Conservation (phyloP, 805 yeast species). For the Zygoascus ofunaensis region DNA sequence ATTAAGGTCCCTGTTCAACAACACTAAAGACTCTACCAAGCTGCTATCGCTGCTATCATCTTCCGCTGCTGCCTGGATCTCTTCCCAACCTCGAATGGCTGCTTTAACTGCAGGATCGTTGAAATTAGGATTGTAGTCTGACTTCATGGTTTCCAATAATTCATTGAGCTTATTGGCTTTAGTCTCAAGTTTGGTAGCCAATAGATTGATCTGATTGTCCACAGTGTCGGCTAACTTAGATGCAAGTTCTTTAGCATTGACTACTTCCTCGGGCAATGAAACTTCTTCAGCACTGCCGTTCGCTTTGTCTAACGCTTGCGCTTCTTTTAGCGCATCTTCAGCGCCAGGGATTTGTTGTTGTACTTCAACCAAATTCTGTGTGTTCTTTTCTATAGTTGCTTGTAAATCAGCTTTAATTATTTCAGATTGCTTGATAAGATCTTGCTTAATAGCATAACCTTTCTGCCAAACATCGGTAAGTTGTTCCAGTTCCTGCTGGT, state of each 20-base stretch:
- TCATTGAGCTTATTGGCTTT: conserved; percentile 9
- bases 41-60: background rate
- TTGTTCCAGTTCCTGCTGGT: conserved; percentile 22
- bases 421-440: conserved; percentile 26
- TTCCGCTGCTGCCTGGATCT: conserved; percentile 17
- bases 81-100: conserved; percentile 42
- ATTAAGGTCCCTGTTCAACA: background rate
- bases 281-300: background rate
- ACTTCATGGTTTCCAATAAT: conserved; percentile 41
- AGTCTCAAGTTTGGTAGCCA: background rate
- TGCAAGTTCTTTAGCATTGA: conserved; percentile 7
- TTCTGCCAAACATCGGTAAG: conserved; percentile 17
- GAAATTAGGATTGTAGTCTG: conserved; percentile 69
- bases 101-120: conserved; percentile 81
- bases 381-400: conserved; percentile 14
- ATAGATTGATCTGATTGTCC: background rate
- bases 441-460: conserved; percentile 32
- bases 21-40: background rate
- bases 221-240: background rate
- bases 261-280: conserved; percentile 11
- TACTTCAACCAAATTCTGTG: conserved; percentile 19
- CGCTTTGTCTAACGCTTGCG: conserved; percentile 14
- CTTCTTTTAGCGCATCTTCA: conserved; percentile 27
- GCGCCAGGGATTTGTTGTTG: conserved; percentile 13
- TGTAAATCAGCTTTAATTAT: conserved; percentile 16